Conservation (phyloP, 1,284 basidiomycete species). For the Trametes polyzona region DNA sequence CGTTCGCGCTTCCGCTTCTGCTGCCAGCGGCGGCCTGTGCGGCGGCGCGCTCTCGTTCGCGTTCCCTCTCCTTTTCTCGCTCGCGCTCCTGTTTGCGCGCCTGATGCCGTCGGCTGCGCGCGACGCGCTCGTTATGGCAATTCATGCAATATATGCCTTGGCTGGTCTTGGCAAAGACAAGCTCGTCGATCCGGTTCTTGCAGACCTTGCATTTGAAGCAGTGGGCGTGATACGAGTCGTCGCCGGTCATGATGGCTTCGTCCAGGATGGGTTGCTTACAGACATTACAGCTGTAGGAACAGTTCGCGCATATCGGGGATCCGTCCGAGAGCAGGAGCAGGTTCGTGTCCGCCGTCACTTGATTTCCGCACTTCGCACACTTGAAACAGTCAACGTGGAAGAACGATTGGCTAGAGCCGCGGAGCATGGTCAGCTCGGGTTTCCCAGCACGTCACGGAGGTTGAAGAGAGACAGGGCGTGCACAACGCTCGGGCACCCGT, state of each 20-base stretch:
- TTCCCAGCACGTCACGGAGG: too few species aligned
- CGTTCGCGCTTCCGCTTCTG: slow-evolving; percentile 10
- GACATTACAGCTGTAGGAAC: slow-evolving; percentile 95
- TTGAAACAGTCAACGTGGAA: slow-evolving; percentile 86
- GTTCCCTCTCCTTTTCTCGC: slow-evolving; percentile 49
- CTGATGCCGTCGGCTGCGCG: slow-evolving; percentile 86
- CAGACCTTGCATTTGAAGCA: slow-evolving; percentile 99
- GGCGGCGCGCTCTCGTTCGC: slow-evolving; percentile 45
- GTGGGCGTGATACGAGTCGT: slow-evolving; percentile 97
- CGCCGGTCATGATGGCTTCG: slow-evolving; percentile 98
- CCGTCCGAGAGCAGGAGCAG: slow-evolving; percentile 95
- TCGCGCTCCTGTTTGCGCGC: slow-evolving; percentile 79
- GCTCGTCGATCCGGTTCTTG: slow-evolving; percentile 92
- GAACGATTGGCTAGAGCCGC: slow-evolving; percentile 67
- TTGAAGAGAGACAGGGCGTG: neutral
- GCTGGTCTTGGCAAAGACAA: slow-evolving; percentile 97
- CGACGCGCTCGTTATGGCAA: slow-evolving; percentile 97
- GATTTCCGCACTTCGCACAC: slow-evolving; percentile 80
- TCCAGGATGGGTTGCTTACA: slow-evolving; percentile 92
- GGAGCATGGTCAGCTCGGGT: slow-evolving; percentile 18
- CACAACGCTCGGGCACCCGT: neutral
- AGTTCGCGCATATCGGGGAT: slow-evolving; percentile 95
- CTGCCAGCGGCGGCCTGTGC: slow-evolving; percentile 37
- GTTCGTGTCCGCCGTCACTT: slow-evolving; percentile 92
- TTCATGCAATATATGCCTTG: slow-evolving; percentile 98